Evolutionary conservation across 495 filamentous ascomycete species (phyloP).

Genomic region (Amphirosellinia nigrospora): DNA sequence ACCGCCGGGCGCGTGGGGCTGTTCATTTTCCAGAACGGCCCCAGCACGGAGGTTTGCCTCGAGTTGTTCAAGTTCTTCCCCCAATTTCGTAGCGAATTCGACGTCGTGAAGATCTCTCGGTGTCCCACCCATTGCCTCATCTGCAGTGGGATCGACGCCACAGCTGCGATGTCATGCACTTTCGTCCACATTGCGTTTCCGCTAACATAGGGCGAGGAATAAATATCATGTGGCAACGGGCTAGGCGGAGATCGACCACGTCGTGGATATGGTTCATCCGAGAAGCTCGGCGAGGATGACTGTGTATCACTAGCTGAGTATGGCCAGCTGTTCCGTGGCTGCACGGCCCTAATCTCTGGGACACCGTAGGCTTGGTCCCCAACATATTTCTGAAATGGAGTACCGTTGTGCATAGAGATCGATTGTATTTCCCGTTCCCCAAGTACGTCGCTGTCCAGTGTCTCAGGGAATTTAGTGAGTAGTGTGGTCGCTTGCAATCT

Average conservation of each 20-base stretch:
- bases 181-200: slow-evolving; percentile 33
- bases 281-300: slow-evolving; percentile 31
- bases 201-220: slow-evolving; percentile 31
- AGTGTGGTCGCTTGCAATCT: slow-evolving; percentile 49
- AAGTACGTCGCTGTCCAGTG: slow-evolving; percentile 34
- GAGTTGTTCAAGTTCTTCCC: slow-evolving; percentile 32
- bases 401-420: slow-evolving; percentile 43
- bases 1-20: slow-evolving; percentile 29
- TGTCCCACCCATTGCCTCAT: slow-evolving; percentile 32
- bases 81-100: slow-evolving; percentile 25
- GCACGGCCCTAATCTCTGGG: slow-evolving; percentile 39
- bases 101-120: slow-evolving; percentile 27
- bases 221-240: slow-evolving; percentile 44
- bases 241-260: slow-evolving; percentile 55
- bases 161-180: slow-evolving; percentile 33
- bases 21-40: slow-evolving; percentile 24
- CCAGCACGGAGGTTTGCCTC: slow-evolving; percentile 21
- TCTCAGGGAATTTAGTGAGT: slow-evolving; percentile 49
- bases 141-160: slow-evolving; percentile 25
- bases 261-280: slow-evolving; percentile 42
- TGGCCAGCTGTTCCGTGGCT: slow-evolving; percentile 43
- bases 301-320: slow-evolving; percentile 36
- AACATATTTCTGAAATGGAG: slow-evolving; percentile 41
- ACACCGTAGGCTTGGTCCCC: slow-evolving; percentile 34
- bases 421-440: slow-evolving; percentile 35